Evolutionary conservation across 192 early-diverging fungal species (phyloP).

Genomic region (Coemansia sp.): DNA sequence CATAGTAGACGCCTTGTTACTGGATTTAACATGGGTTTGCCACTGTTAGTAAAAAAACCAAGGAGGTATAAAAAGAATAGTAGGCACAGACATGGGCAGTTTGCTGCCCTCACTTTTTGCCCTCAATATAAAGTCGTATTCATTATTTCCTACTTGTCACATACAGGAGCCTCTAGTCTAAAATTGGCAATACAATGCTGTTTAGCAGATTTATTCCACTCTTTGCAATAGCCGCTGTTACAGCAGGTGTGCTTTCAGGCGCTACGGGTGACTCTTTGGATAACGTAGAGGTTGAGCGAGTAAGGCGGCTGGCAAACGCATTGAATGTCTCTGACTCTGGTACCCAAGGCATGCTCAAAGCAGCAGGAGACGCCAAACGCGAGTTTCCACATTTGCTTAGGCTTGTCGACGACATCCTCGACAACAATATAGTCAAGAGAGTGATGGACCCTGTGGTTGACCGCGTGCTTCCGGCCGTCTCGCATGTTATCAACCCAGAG

Average conservation of each 20-base stretch:
- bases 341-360: conserved; percentile 45
- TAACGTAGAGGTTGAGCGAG: conserved; percentile 42
- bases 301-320: conserved; percentile 45
- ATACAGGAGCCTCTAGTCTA: not conserved
- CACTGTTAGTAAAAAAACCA: not conserved
- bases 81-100: not conserved
- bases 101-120: not conserved
- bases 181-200: not conserved
- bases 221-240: not conserved
- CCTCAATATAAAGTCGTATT: not conserved
- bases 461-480: conserved; percentile 43
- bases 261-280: conserved; percentile 22
- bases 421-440: conserved; percentile 43
- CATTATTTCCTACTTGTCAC: not conserved
- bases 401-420: conserved; percentile 48
- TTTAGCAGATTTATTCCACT: not conserved
- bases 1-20: not conserved
- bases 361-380: conserved; percentile 44
- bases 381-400: conserved; percentile 47
- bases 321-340: conserved; percentile 51
- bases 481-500: conserved; percentile 48
- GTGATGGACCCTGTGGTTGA: conserved; percentile 50
- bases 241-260: not conserved
- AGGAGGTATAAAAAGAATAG: not conserved
- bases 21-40: not conserved